Percentiles rank a stretch among this genome's conserved stretches.
Evolutionary conservation across 108 stramenopile genomes (phyloP).

Genomic region (Fragilaria radians): DNA sequence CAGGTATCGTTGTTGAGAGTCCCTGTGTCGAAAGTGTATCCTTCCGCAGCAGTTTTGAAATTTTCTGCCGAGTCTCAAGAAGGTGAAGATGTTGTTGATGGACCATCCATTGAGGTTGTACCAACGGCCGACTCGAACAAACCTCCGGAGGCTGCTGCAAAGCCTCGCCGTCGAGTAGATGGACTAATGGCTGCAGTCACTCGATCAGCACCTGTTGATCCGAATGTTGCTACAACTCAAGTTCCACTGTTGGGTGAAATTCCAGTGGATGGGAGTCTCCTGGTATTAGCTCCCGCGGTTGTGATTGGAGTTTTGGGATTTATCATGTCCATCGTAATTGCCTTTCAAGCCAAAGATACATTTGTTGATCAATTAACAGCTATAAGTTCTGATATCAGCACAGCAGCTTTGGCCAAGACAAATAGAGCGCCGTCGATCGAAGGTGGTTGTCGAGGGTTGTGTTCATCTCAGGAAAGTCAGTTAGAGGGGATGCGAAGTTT

Average conservation of each 20-base stretch:
- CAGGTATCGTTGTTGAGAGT: no score
- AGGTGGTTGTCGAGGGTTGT: slow-evolving; percentile 49
- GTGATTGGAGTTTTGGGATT: slow-evolving; percentile 59
- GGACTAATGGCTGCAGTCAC: slow-evolving; percentile 65
- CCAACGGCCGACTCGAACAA: no score
- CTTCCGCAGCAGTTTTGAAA: no score
- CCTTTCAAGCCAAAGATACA: slow-evolving; percentile 39
- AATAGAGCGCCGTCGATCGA: slow-evolving; percentile 36
- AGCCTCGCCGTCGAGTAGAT: slow-evolving; percentile 26
- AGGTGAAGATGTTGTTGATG: no score
- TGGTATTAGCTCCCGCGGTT: slow-evolving; percentile 56
- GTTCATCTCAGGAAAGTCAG: slow-evolving; percentile 46
- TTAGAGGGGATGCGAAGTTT: slow-evolving; percentile 45
- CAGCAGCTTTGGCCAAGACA: slow-evolving; percentile 26
- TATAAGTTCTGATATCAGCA: slow-evolving; percentile 19
- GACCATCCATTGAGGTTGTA: no score
- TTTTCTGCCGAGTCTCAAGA: no score
- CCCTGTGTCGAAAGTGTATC: no score
- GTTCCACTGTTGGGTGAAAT: slow-evolving; percentile 68
- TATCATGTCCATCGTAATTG: slow-evolving; percentile 46
- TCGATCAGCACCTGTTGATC: slow-evolving; percentile 33
- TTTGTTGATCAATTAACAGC: slow-evolving; percentile 20
- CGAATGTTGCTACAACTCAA: slow-evolving; percentile 25
- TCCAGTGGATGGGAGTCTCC: slow-evolving; percentile 50
- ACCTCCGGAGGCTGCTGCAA: no score